Base-by-base conservation (phyloP, 2,329 filamentous ascomycete genomes). In the Graphiopsis chlorocephala region DNA sequence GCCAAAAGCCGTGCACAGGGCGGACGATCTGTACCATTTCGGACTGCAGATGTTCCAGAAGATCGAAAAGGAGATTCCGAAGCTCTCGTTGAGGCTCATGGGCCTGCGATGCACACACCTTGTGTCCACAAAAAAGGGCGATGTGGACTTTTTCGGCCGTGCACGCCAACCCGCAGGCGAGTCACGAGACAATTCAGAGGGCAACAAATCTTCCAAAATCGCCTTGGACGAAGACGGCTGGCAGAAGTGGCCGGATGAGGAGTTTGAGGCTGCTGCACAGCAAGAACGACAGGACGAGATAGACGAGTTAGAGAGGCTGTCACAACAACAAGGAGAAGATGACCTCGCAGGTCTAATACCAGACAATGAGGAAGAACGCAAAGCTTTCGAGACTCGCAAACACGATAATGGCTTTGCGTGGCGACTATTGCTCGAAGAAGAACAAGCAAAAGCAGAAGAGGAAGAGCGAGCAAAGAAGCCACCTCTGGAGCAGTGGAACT, bases 21-120 rank as follows among this genome's bases (percentile, higher is more conserved):
- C 92, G 0, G 89, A 94, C 47, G 95, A 99, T 71, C 79, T 99
- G 4, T 98, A 94, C 78, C 88, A 86, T 61, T 91, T 88, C 72
- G 84, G 92, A 0, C 76, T 97, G 1, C 93, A 93, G 0, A 95
- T 99, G 82, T 80, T 99, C 4, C 79, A 84, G 1, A 97, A 93
- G 74, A 79, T 98, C 8, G 89, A 96, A 75, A 90, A 92, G 67
- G 93, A 97, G 58, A 88, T 92, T 15, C 90, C 92, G 0, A 84
- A 85, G 15, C 85, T 97, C 83, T 93, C 85, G 68, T 76, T 98
- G 3, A 86, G 95, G 5, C 81, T 99, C 1, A 92, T 99, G 87
- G 95, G 95, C 0, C 78, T 99, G 35, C 84, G 95, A 33, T 94
- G 93, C 72, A 97, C 93, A 0, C 88, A 96, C 73, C 83, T 99